Evolutionary conservation across 495 filamentous ascomycete genomes (phyloP).

Genomic region (Penicillium macrosclerotiorum): DNA sequence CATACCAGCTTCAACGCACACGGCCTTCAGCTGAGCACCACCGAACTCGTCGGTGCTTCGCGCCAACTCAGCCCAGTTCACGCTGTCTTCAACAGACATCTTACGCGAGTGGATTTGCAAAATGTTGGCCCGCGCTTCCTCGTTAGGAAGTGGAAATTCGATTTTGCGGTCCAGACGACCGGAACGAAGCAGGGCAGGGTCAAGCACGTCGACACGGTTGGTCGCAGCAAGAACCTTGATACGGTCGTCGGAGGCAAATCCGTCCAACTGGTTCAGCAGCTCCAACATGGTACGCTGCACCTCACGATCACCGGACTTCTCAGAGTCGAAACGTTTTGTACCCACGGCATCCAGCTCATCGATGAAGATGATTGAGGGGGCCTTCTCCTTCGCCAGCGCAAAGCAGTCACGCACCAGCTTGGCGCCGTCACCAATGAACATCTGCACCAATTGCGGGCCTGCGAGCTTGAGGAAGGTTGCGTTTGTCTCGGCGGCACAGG

Average conservation of each 20-base stretch:
- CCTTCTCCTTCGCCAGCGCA: slow-evolving; percentile 96
- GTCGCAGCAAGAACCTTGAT: slow-evolving; percentile 99
- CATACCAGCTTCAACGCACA: slow-evolving; percentile 99
- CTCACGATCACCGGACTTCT: slow-evolving; percentile 97
- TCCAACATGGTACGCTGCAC: slow-evolving; percentile 99
- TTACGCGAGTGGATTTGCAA: slow-evolving; percentile 96
- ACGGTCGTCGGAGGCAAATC: slow-evolving; percentile 96
- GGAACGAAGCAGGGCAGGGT: slow-evolving; percentile 89
- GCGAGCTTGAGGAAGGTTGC: slow-evolving; percentile 99
- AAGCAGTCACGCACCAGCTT: slow-evolving; percentile 98
- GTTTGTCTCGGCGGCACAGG: slow-evolving; percentile 96
- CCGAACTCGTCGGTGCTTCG: slow-evolving; percentile 99
- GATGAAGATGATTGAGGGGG: slow-evolving; percentile 98
- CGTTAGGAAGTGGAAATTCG: slow-evolving; percentile 98
- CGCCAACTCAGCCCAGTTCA: slow-evolving; percentile 96
- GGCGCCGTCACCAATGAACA: slow-evolving; percentile 99
- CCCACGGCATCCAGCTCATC: slow-evolving; percentile 97
- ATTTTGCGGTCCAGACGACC: slow-evolving; percentile 98
- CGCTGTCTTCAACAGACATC: slow-evolving; percentile 90
- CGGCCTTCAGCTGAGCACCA: slow-evolving; percentile 94
- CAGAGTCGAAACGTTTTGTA: slow-evolving; percentile 98
- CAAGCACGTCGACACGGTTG: slow-evolving; percentile 96
- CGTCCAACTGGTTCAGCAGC: slow-evolving; percentile 97
- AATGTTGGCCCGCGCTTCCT: slow-evolving; percentile 96
- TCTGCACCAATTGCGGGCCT: slow-evolving; percentile 97